A percentile compares a stretch with the other conserved stretches of the same genome.
Evolutionary conservation across 2,329 filamentous ascomycete species (phyloP).

Genomic region (Ascochyta lentis): DNA sequence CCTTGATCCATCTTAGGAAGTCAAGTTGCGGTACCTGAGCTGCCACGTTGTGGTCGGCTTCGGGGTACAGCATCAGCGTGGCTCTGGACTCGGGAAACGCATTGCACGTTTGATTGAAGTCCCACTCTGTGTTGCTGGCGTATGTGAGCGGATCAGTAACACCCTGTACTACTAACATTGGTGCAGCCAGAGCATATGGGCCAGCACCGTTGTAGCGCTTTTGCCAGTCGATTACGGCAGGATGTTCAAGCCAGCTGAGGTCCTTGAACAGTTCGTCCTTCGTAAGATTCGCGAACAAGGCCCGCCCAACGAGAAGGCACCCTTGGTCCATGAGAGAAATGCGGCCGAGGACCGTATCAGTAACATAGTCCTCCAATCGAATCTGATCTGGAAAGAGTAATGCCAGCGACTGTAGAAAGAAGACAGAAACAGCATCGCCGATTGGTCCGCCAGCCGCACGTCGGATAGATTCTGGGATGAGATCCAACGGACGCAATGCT

Average conservation of each 20-base stretch:
- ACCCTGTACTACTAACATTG: slow-evolving; percentile 30
- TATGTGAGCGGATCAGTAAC: slow-evolving; percentile 21
- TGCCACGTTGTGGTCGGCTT: slow-evolving; percentile 23
- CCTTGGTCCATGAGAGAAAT: slow-evolving; percentile 26
- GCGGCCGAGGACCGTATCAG: slow-evolving; percentile 22
- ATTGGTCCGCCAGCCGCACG: slow-evolving; percentile 27
- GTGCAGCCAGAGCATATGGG: slow-evolving; percentile 28
- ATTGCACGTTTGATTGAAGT: slow-evolving; percentile 29
- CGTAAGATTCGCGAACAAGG: slow-evolving; percentile 26
- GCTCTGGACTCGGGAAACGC: slow-evolving; percentile 19
- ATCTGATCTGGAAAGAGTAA: slow-evolving; percentile 20
- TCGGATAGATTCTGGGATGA: slow-evolving; percentile 30
- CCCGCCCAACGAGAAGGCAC: slow-evolving; percentile 21
- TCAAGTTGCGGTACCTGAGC: slow-evolving; percentile 15
- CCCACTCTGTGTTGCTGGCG: slow-evolving; percentile 26
- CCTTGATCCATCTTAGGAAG: slow-evolving; percentile 23
- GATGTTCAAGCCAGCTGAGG: slow-evolving; percentile 25
- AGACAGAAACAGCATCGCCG: slow-evolving; percentile 28
- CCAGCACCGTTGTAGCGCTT: slow-evolving; percentile 31
- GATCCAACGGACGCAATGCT: slow-evolving; percentile 29
- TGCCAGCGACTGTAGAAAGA: slow-evolving; percentile 27
- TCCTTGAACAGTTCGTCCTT: slow-evolving; percentile 23
- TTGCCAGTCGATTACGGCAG: slow-evolving; percentile 28
- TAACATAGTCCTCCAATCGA: slow-evolving; percentile 25
- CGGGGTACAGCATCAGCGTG: slow-evolving; percentile 26